A percentile compares a stretch with the other conserved stretches of the same genome.
phyloP scores from a whole-genome alignment of 2,329 filamentous ascomycete genomes.

The Arthrobotrys conoides region DNA sequence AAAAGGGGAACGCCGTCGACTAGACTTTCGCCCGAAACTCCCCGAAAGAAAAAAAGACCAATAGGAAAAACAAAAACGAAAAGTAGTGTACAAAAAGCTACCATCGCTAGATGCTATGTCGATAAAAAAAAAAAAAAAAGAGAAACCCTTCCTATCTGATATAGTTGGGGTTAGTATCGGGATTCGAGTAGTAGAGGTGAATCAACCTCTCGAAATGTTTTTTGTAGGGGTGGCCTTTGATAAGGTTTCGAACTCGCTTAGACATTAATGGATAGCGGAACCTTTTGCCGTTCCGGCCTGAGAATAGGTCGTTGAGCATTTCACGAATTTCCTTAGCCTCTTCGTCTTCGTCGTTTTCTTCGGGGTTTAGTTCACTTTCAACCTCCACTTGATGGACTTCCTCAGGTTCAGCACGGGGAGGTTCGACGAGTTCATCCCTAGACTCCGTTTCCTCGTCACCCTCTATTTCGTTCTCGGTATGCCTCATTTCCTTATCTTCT shows the following conservation, averaged over 20 bases:
- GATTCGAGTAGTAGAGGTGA: neutral
- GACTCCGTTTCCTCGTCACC: neutral
- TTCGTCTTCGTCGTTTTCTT: neutral
- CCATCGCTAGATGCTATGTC: neutral
- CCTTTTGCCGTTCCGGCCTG: neutral
- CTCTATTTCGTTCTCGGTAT: neutral
- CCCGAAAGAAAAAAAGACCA: neutral
- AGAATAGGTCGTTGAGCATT: neutral
- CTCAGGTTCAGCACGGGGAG: neutral
- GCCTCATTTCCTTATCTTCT: neutral
- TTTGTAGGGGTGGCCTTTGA: neutral
- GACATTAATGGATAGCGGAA: neutral
- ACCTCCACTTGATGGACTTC: neutral
- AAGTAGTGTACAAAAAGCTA: neutral
- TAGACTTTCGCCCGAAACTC: neutral
- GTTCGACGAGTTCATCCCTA: no score
- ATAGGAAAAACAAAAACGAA: neutral
- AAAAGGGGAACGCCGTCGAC: neutral
- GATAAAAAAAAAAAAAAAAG: neutral
- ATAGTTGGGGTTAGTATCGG: neutral
- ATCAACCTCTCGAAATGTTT: neutral
- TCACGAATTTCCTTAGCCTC: neutral
- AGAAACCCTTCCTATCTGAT: neutral
- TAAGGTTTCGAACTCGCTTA: neutral
- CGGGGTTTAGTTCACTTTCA: neutral